Conservation (phyloP, 768 basidiomycete genomes). For the Hygrocybe coccinea region DNA sequence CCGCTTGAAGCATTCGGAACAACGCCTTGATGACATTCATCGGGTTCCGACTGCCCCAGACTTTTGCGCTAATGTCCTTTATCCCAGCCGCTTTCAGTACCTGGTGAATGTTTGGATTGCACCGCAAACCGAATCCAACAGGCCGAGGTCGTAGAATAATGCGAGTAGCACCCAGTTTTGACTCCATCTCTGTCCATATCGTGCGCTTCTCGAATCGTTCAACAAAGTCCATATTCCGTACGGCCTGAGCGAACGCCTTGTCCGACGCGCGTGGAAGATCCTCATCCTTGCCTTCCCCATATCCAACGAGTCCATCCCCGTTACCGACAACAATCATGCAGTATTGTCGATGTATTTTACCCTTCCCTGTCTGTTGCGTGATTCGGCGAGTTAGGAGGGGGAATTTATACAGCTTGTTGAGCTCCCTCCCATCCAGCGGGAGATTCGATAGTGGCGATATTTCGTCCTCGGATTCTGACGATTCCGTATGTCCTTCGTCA, state of each 20-base stretch:
- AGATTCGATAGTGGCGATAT: constrained; percentile 24
- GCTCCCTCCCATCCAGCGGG: constrained; percentile 18
- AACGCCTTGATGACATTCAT: constrained; percentile 83
- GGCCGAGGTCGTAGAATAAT: constrained; percentile 78
- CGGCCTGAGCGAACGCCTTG: constrained; percentile 63
- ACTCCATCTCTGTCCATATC: constrained; percentile 85
- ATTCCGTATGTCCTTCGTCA: constrained; percentile 5
- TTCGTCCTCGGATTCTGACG: constrained; percentile 28
- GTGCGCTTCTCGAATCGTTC: constrained; percentile 93
- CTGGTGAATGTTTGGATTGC: constrained; percentile 84
- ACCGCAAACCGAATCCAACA: constrained; percentile 87
- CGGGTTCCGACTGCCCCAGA: constrained; percentile 87
- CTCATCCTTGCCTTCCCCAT: constrained; percentile 74
- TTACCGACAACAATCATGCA: constrained; percentile 73
- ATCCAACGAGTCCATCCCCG: constrained; percentile 77
- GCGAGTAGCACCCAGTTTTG: constrained; percentile 79
- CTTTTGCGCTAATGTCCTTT: constrained; percentile 91
- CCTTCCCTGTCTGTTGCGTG: constrained; percentile 90
- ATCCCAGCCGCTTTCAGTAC: constrained; percentile 92
- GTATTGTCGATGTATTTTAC: constrained; percentile 67
- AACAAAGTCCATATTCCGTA: constrained; percentile 87
- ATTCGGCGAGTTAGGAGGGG: constrained; percentile 54
- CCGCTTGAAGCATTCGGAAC: constrained; percentile 79
- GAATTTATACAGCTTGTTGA: constrained; percentile 29
- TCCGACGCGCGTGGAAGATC: constrained; percentile 48